Evolutionary conservation across 176 grass and related monocot species (phyloP).

Genomic region (Avena insularis): DNA sequence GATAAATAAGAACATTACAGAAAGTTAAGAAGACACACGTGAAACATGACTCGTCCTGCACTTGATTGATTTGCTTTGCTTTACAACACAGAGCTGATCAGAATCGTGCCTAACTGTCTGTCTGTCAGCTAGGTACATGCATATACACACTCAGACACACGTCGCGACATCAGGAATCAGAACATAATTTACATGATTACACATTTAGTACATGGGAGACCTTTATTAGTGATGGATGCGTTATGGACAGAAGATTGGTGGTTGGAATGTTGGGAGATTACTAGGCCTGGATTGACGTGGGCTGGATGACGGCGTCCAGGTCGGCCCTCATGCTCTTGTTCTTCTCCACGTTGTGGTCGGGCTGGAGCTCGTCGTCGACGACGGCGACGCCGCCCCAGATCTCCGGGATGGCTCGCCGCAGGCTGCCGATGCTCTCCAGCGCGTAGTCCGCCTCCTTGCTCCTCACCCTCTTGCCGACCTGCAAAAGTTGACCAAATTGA

Average conservation of each 20-base stretch:
- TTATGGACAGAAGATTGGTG: too few species aligned
- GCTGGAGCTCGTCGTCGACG: slow-evolving; percentile 16
- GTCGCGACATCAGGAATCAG: slow-evolving; percentile 25
- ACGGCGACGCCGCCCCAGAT: slow-evolving; percentile 56
- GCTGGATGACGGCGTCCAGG: slow-evolving; percentile 62
- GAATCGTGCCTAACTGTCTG: slow-evolving; percentile 10
- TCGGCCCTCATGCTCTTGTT: slow-evolving; percentile 56
- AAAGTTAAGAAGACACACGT: too few species aligned
- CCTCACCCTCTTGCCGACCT: slow-evolving; percentile 84
- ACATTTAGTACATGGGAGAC: neutral
- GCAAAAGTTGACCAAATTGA: neutral
- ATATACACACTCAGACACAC: slow-evolving; percentile 19
- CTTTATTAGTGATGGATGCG: too few species aligned
- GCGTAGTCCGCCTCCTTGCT: slow-evolving; percentile 81
- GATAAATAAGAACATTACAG: neutral
- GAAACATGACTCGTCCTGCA: slow-evolving; percentile 38
- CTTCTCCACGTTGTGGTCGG: slow-evolving; percentile 30
- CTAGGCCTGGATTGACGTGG: slow-evolving; percentile 69
- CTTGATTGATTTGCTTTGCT: neutral
- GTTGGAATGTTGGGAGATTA: neutral
- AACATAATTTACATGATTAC: slow-evolving; percentile 39
- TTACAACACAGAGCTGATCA: slow-evolving; percentile 31
- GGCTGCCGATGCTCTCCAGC: slow-evolving; percentile 58
- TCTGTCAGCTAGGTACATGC: slow-evolving; percentile 41
- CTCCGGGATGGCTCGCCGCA: slow-evolving; percentile 71